These are phyloP conservation scores for Anthracocystis walkeri DNA, from an alignment of 1,284 basidiomycete species.

Conservation along the genomic window DNA sequence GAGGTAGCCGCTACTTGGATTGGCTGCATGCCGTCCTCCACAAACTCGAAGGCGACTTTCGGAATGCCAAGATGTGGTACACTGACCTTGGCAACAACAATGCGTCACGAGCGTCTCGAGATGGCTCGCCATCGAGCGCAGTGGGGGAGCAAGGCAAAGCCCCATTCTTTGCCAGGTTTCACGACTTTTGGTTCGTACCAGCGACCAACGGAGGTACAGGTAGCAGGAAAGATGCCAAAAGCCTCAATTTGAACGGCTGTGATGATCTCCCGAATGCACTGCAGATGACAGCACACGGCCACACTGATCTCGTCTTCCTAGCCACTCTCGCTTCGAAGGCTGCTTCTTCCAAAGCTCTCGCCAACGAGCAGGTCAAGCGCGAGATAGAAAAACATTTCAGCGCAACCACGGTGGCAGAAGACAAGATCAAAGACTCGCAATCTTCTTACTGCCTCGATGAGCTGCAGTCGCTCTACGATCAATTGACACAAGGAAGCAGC, in stretches of 20 bases:
- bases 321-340: constrained; percentile 13
- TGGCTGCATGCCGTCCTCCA: constrained; percentile 46
- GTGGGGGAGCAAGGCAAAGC: background rate
- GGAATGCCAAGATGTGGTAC: constrained; percentile 51
- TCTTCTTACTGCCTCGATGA: constrained; percentile 20
- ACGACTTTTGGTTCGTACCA: constrained; percentile 21
- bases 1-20: constrained; percentile 36
- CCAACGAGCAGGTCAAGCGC: background rate
- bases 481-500: background rate
- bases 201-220: constrained; percentile 15
- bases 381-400: constrained; percentile 16
- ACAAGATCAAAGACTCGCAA: constrained; percentile 28
- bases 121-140: no score
- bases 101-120: background rate
- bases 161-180: constrained; percentile 10
- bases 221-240: background rate
- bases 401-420: constrained; percentile 20
- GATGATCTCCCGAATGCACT: constrained; percentile 5
- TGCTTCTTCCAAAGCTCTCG: background rate
- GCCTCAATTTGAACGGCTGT: background rate
- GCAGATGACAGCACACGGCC: constrained; percentile 28
- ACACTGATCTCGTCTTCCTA: constrained; percentile 33
- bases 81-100: constrained; percentile 37
- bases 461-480: constrained; percentile 1
- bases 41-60: constrained; percentile 42